These are phyloP conservation scores for Micromonas pusilla DNA, from an alignment of 139 green algal genomes.

Conservation along the genomic window DNA sequence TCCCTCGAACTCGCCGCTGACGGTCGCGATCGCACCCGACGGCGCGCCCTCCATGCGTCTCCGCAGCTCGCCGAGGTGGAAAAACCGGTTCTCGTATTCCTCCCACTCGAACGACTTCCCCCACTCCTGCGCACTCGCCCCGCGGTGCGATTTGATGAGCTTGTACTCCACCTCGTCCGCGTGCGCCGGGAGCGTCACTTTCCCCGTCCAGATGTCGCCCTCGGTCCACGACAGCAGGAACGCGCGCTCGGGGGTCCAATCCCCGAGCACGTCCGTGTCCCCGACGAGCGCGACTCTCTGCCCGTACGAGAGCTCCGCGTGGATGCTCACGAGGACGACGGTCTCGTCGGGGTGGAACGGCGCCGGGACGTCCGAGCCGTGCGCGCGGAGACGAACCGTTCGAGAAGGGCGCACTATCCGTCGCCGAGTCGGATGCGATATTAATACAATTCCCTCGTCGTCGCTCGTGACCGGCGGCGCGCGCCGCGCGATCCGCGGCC, in stretches of 20 bases:
- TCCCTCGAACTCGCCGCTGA: too few relatives aligned
- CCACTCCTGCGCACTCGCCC: too few relatives aligned
- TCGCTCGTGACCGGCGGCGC: too few relatives aligned
- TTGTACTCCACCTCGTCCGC: background rate
- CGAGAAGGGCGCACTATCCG: too few relatives aligned
- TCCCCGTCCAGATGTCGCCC: slow-evolving; percentile 43
- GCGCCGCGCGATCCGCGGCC: too few relatives aligned
- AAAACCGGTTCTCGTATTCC: slow-evolving; percentile 55
- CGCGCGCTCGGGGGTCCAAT: slow-evolving; percentile 34
- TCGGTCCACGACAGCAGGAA: slow-evolving; percentile 45
- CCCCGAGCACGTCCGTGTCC: slow-evolving; percentile 22
- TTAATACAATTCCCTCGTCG: too few relatives aligned
- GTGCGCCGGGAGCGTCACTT: background rate
- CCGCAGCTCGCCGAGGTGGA: slow-evolving; percentile 70
- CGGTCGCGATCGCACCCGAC: too few relatives aligned
- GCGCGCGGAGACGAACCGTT: too few relatives aligned
- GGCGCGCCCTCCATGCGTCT: slow-evolving; percentile 52
- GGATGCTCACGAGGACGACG: background rate
- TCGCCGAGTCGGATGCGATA: too few relatives aligned
- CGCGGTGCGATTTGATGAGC: background rate
- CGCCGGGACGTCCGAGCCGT: too few relatives aligned
- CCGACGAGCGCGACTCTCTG: background rate
- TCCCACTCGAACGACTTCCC: background rate
- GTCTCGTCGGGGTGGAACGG: too few relatives aligned
- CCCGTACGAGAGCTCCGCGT: background rate